Base-by-base conservation (phyloP, 139 green algal genomes). In the Chlamydomonas sp. region DNA sequence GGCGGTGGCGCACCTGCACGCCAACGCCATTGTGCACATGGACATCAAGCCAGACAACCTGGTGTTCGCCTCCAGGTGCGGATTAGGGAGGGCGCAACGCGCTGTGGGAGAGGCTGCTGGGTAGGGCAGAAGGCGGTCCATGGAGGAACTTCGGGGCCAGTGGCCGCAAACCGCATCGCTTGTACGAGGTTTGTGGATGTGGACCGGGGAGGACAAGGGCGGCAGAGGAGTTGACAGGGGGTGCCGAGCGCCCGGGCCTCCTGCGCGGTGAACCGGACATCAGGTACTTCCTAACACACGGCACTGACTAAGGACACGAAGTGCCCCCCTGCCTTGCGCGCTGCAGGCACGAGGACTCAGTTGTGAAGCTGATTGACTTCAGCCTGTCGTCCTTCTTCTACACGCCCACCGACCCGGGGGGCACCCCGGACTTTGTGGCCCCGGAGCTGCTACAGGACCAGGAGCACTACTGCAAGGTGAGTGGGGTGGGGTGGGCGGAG, bases 41-140 rank as follows among this genome's bases (percentile, higher is more conserved):
- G 93, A 94, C 90, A 73, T 95, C 31, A 95, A 95, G 79, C 89
- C 91, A 2, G 92, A 92, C 58, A 95, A 95, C 80, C 68, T 95
- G 16, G 85, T 92, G 62, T 78, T 93, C 60, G 78, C 68, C 17
- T 89, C 17, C 69, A 90, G 72, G 90, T 90, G 78, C 67, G 73
- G 72, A 49, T 49, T 49, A 49, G 31, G 31, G 31, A 69, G 15
- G 6, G 63, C 20, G 66, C 66, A 71, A 10, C 66, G 10, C 10
- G 12, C 66, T 71, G 66, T 18, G 12, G 66, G 10, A 71, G 66
- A 10, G 12, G 12, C 9, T 71, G 66, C 66, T 18, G 66, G 66
- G 10, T 14, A 71, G 66, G 12, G 66, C 66, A 71, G 10, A 10
- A 71, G 12, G 10, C 12, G 10, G 12, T 71, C 66, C 9, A 71